Evolutionary conservation across 257 asterid species (phyloP), one percentile per base, ranked within the genome.

Genomic region (Coffea canephora): DNA sequence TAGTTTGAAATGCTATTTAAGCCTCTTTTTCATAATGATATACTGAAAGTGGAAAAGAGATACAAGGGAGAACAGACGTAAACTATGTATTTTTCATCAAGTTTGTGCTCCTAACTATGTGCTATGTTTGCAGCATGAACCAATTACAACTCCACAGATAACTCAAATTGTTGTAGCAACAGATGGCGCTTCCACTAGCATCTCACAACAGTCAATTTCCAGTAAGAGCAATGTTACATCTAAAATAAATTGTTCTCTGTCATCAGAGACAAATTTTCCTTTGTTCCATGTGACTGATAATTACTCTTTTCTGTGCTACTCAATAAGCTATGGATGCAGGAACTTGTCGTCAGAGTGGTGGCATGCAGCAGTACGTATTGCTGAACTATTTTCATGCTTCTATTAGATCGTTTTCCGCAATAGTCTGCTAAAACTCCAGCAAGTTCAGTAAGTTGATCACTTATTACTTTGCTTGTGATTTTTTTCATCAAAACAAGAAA

Each of bases 291-390:
- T 27, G 8, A 49, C 74, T 79, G 64, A 73, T 6, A 21, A 13
- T 36, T 45, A 48, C 34, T 41, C 13, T 12, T 54, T 50, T 34
- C 36, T 49, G 36, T 65, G 70, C 43, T 9, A n/a, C 16, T 45
- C 39, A 48, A 71, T 66, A 66, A 45, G 75, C 48, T 75, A 5
- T 52, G 43, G 54, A 13, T 54, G 48, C 68, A 79, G 79, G 59
- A 31, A 39, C 48, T 62, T 43, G 57, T 75, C 73, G 27, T 48
- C 69, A 16, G 54, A 69, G 48, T 25, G 39, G 11, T 36, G 19
- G 23, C 49, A 36, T 52, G 11, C 77, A 74, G 46, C 73, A 46
- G 85, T 82, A 65, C n/a, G 85, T 69, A 68, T 75, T 71, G 21
- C 62, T 13, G 18, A 46, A 59, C 54, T 62, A 21, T 55, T 57